Evolutionary conservation across 345 rosid species (phyloP).

Genomic region (Moringa oleifera): DNA sequence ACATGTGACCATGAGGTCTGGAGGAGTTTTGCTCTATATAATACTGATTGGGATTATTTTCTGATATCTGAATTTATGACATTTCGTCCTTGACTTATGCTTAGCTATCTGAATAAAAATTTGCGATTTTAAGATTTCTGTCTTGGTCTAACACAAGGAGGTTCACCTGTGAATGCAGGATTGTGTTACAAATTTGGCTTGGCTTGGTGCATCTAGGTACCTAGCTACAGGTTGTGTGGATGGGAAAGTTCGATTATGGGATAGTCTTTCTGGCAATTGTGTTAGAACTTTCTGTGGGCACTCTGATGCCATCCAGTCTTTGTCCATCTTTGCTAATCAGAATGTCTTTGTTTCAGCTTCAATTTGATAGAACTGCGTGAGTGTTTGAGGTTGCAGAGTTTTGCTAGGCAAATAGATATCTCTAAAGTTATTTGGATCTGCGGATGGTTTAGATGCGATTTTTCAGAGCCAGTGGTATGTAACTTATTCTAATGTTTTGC

Average conservation of each 20-base stretch:
- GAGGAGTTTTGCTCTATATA: background rate
- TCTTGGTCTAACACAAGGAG: background rate
- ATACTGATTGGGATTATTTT: background rate
- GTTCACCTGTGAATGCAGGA: constrained; percentile 33
- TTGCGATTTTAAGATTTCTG: background rate
- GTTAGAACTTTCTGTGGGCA: constrained; percentile 66
- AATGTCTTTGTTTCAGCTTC: constrained; percentile 69
- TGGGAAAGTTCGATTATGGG: constrained; percentile 77
- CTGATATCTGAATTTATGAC: background rate
- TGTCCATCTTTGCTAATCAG: constrained; percentile 39
- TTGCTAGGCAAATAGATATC: constrained; percentile 1
- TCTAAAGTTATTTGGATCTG: no score
- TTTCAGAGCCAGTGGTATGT: no score
- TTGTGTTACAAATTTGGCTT: constrained; percentile 67
- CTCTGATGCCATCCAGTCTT: constrained; percentile 44
- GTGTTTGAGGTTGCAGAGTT: constrained; percentile 66
- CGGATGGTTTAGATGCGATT: no score
- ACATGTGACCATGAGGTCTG: constrained; percentile 73
- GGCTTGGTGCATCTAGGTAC: constrained; percentile 69
- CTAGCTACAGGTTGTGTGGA: constrained; percentile 72
- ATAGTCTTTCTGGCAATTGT: constrained; percentile 71
- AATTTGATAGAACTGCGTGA: constrained; percentile 65
- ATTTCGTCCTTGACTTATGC: background rate
- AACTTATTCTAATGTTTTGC: no score
- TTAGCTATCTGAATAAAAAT: background rate